A percentile compares a stretch with the other conserved stretches of the same genome.
Evolutionary conservation across 2,329 filamentous ascomycete genomes (phyloP).

Genomic region (Cephalotrichum gorgonifer): DNA sequence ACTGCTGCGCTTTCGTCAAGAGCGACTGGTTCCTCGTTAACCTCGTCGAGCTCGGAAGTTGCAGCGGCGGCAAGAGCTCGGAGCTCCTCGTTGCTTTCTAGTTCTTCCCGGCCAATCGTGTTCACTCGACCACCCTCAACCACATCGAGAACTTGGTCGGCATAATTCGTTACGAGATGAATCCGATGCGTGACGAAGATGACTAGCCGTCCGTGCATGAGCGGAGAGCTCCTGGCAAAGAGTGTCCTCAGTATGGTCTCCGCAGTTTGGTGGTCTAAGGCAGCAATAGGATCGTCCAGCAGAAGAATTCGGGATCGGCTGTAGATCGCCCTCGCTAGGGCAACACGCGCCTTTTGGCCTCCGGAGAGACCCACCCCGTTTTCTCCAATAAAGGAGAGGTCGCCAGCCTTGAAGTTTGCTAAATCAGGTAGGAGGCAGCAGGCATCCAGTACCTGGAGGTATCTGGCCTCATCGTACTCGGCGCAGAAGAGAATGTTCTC

Average conservation of each 20-base stretch:
- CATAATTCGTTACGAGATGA: conserved; percentile 65
- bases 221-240: conserved; percentile 20
- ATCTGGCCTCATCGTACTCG: conserved; percentile 41
- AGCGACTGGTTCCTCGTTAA: conserved; percentile 1
- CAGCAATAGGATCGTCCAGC: conserved; percentile 53
- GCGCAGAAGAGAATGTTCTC: conserved; percentile 57
- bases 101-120: conserved; percentile 34
- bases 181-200: conserved; percentile 74
- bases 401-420: conserved; percentile 42
- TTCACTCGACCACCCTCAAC: conserved; percentile 49
- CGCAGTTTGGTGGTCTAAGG: conserved; percentile 52
- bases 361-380: conserved; percentile 54
- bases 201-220: conserved; percentile 54
- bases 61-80: conserved; percentile 23
- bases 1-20: conserved; percentile 24
- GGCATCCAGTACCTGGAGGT: conserved; percentile 49
- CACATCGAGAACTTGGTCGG: conserved; percentile 65
- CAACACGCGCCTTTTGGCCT: conserved; percentile 52
- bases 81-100: conserved; percentile 22
- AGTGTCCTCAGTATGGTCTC: conserved; percentile 53
- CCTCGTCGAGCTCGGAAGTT: background rate
- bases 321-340: conserved; percentile 53
- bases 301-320: conserved; percentile 45
- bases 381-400: conserved; percentile 49
- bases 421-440: conserved; percentile 49